Percentiles rank a stretch among this genome's conserved stretches.
Evolutionary conservation across 225 moss, liverwort and hornwort genomes (phyloP).

Genomic region (Sphagnum contortum): DNA sequence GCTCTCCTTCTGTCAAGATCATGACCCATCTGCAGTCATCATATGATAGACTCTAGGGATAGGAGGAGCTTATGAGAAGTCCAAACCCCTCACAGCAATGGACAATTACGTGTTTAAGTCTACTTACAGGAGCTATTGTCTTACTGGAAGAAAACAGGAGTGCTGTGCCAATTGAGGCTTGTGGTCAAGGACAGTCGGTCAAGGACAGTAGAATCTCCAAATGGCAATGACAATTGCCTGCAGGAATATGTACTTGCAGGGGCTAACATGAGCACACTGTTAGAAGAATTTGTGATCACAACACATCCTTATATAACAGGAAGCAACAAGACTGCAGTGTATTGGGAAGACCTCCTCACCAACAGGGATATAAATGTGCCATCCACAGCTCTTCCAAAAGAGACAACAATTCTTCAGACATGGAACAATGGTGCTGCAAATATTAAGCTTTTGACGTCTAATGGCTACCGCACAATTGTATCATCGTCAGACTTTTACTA

Average conservation of each 20-base stretch:
- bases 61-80: too few relatives aligned
- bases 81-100: too few relatives aligned
- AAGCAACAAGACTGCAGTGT: slow-evolving; percentile 49
- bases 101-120: too few relatives aligned
- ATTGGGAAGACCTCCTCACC: slow-evolving; percentile 67
- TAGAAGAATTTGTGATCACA: slow-evolving; percentile 30
- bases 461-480: slow-evolving; percentile 74
- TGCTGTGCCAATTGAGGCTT: too few relatives aligned
- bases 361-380: slow-evolving; percentile 43
- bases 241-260: slow-evolving; percentile 34
- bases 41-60: too few relatives aligned
- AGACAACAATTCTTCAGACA: slow-evolving; percentile 61
- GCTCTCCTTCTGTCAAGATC: not conserved
- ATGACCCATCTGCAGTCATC: too few relatives aligned
- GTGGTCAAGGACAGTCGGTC: too few relatives aligned
- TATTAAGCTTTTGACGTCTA: slow-evolving; percentile 49
- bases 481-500: slow-evolving; percentile 66
- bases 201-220: too few relatives aligned
- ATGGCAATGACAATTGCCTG: not conserved
- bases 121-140: too few relatives aligned
- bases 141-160: too few relatives aligned
- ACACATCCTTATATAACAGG: slow-evolving; percentile 42
- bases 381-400: slow-evolving; percentile 22
- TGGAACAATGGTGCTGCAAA: slow-evolving; percentile 67
- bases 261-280: slow-evolving; percentile 35